Base-by-base conservation (phyloP, 352 stramenopile genomes). In the Globisporangium lucens region DNA sequence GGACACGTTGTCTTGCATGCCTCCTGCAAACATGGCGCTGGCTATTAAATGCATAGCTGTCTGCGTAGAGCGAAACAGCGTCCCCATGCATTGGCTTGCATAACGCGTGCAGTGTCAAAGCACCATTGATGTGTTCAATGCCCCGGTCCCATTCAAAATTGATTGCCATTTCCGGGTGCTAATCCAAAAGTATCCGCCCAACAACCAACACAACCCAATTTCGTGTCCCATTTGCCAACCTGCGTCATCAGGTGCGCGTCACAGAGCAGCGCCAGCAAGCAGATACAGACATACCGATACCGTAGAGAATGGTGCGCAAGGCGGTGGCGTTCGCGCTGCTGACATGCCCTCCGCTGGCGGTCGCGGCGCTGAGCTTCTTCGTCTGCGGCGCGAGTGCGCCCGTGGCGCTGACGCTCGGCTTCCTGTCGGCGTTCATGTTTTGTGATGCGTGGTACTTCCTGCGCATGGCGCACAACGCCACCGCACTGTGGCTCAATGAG, bases 401-500 rank as follows among this genome's bases (percentile, higher is more conserved):
- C 17, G 63, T 76, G 13, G 75, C 75, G n/a, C 2, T 82, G 38
- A 43, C 68, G 24, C 43, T 85, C 5, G 83, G 79, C 7, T 59
- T 62, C 10, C 68, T 90, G 15, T 83, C 82, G 56, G 70, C 75
- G 64, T 92, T 94, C 71, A 77, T 75, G 29, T 79, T 87, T 59
- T 91, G 85, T 55, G 87, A 95, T 62, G 72, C 75, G 22, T 94
- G 87, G 87, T 95, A 95, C 70, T 94, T 95, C 67, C 43, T 90
- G 63, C 76, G 83, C 53, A 75, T 90, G 75, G 77, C 68, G 8
- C 53, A 76, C 10, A 66, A 86, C 38, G 56, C 69, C 46, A 57
- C 77, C 29, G 67, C 46, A 35, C 60, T 60, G 22, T 51, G 76
- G 20, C 63, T 75, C 15, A 56, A 71, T 20, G 65, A 75, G 17